Evolutionary conservation across 257 asterid species (phyloP).

Genomic region (Phtheirospermum japonicum): DNA sequence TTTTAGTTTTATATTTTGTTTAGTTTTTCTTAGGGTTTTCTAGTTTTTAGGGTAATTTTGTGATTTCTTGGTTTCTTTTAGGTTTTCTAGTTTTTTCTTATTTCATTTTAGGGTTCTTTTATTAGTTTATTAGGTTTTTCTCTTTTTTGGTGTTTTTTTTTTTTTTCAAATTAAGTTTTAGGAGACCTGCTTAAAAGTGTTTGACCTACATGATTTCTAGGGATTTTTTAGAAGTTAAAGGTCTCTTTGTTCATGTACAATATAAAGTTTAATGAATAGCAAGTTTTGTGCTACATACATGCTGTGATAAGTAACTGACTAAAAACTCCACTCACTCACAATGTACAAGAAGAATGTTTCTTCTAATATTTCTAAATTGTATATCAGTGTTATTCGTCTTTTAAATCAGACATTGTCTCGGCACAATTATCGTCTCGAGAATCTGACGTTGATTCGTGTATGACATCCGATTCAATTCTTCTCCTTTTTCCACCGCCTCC

Average conservation of each 20-base stretch:
- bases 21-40: no score
- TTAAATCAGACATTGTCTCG: constrained; percentile 6
- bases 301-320: not conserved
- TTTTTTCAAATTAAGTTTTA: no score
- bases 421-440: constrained; percentile 12
- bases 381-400: constrained; percentile 22
- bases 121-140: no score
- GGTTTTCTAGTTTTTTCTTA: no score
- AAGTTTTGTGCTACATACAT: constrained; percentile 15
- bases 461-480: constrained; percentile 62
- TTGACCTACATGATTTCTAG: no score
- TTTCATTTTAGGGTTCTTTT: no score
- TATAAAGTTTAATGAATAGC: not conserved
- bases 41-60: no score
- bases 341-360: not conserved
- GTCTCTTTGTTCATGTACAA: not conserved
- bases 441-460: constrained; percentile 27
- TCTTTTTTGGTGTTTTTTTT: no score
- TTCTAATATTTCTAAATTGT: constrained; percentile 5
- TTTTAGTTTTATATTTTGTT: no score
- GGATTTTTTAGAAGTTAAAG: no score
- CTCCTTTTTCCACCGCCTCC: constrained; percentile 59
- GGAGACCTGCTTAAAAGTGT: no score
- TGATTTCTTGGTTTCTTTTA: no score
- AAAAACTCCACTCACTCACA: not conserved